phyloP scores from a whole-genome alignment of 768 basidiomycete species.

The Amanita pseudoporphyria region DNA sequence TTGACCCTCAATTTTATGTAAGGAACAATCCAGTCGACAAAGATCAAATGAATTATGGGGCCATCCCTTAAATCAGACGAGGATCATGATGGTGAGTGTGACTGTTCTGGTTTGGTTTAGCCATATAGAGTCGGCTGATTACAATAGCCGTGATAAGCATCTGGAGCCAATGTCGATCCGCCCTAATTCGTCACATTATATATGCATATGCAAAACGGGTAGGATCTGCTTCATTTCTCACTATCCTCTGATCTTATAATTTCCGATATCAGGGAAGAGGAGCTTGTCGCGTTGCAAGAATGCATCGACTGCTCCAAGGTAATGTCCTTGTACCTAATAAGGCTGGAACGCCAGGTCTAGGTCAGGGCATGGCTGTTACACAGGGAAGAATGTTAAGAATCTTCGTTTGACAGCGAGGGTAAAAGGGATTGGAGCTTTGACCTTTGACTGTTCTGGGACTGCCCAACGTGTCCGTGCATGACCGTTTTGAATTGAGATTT shows the following conservation, averaged over 20 bases:
- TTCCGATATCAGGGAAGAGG: neutral
- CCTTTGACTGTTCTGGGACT: constrained; percentile 14
- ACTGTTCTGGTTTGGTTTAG: neutral
- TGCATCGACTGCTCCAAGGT: neutral
- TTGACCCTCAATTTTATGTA: neutral
- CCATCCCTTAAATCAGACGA: neutral
- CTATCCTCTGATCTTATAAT: neutral
- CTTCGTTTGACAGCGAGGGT: constrained; percentile 15
- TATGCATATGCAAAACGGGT: neutral
- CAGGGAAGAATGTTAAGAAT: constrained; percentile 19
- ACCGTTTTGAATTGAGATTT: neutral
- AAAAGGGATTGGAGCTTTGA: constrained; percentile 21
- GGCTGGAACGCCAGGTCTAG: constrained; percentile 13
- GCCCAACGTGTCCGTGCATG: constrained; percentile 15
- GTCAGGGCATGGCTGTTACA: constrained; percentile 13
- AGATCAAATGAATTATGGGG: neutral
- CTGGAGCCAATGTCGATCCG: constrained; percentile 2
- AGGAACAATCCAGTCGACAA: neutral
- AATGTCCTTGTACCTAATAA: neutral
- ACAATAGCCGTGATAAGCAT: neutral
- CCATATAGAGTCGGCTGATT: neutral
- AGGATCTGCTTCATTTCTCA: neutral
- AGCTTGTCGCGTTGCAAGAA: neutral
- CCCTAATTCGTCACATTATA: neutral
- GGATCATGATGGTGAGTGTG: neutral